A percentile compares a stretch with the other conserved stretches of the same genome.
Evolutionary conservation across 176 grass and related monocot genomes (phyloP).

Genomic region (Oryza longistaminata): DNA sequence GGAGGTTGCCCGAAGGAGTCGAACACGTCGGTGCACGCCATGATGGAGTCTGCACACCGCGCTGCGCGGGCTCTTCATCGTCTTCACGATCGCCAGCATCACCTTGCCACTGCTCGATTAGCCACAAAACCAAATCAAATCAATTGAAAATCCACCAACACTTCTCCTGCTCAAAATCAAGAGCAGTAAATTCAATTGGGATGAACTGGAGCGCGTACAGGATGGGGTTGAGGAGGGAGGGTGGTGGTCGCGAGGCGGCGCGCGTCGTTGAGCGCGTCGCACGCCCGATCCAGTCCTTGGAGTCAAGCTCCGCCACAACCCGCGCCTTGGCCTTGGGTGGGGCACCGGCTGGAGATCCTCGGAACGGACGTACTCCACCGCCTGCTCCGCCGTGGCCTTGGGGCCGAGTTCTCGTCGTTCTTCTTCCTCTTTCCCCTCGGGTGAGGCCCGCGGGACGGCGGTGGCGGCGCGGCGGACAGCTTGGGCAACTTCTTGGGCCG

Average conservation of each 20-base stretch:
- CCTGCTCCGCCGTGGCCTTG: slow-evolving; percentile 50
- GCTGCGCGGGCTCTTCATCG: slow-evolving; percentile 96
- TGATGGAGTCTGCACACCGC: slow-evolving; percentile 87
- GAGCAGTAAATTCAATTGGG: not conserved
- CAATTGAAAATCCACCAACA: not conserved
- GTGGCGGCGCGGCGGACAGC: slow-evolving; percentile 23
- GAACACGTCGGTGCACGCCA: slow-evolving; percentile 85
- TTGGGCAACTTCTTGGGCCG: slow-evolving; percentile 81
- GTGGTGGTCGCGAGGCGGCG: slow-evolving; percentile 69
- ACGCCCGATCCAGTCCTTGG: slow-evolving; percentile 79
- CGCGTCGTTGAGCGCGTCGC: slow-evolving; percentile 81
- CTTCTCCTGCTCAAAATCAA: not conserved
- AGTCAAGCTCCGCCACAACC: slow-evolving; percentile 60
- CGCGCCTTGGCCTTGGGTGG: slow-evolving; percentile 52
- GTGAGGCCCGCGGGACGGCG: not conserved
- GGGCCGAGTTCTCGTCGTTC: slow-evolving; percentile 66
- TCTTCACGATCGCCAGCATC: slow-evolving; percentile 62
- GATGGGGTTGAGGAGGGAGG: slow-evolving; percentile 55
- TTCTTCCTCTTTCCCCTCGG: slow-evolving; percentile 9
- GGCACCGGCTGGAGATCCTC: slow-evolving; percentile 52
- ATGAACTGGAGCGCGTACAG: slow-evolving; percentile 46
- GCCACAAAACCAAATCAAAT: not conserved
- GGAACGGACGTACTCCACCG: slow-evolving; percentile 74
- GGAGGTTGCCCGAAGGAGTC: slow-evolving; percentile 45
- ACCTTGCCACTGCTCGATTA: slow-evolving; percentile 61